These are phyloP conservation scores for Hyphopichia khmerensis DNA, from an alignment of 1,139 yeast species.

Conservation along the genomic window DNA sequence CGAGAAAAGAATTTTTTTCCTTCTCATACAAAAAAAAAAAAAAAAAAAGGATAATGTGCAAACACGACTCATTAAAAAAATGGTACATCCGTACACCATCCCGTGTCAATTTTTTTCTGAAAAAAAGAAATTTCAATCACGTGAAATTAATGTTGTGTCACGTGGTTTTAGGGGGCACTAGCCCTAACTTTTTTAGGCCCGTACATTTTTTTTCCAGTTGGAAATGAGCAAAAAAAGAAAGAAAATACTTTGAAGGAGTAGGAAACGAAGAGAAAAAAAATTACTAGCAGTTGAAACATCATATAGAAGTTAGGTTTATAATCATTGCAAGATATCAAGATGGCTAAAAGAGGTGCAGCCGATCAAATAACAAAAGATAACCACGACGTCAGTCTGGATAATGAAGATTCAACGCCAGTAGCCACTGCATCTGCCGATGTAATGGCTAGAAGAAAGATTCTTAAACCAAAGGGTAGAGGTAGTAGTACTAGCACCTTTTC, in stretches of 20 bases:
- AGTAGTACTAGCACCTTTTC: constrained; percentile 3
- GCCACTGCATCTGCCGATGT: constrained; percentile 57
- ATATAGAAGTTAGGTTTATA: too few relatives aligned
- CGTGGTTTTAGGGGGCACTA: constrained; percentile 7
- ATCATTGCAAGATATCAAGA: constrained; percentile 15
- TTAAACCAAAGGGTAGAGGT: constrained; percentile 50
- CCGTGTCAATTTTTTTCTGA: neutral
- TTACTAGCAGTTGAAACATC: neutral
- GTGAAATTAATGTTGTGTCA: neutral
- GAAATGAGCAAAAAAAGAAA: neutral
- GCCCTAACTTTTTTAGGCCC: constrained; percentile 8
- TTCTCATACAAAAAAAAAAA: neutral
- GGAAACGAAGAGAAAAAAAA: too few relatives aligned
- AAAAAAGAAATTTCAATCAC: neutral
- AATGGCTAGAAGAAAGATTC: constrained; percentile 66
- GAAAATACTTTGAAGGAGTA: too few relatives aligned
- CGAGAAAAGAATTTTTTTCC: neutral
- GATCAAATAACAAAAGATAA: constrained; percentile 51
- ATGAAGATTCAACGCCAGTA: constrained; percentile 31
- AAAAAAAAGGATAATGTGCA: neutral
- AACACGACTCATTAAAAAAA: neutral
- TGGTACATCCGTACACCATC: constrained; percentile 1
- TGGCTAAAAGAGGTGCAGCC: constrained; percentile 71
- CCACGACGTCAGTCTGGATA: constrained; percentile 17
- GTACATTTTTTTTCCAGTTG: neutral